Evolutionary conservation across 2,329 filamentous ascomycete species (phyloP).

Genomic region (Akanthomyces lecanii): DNA sequence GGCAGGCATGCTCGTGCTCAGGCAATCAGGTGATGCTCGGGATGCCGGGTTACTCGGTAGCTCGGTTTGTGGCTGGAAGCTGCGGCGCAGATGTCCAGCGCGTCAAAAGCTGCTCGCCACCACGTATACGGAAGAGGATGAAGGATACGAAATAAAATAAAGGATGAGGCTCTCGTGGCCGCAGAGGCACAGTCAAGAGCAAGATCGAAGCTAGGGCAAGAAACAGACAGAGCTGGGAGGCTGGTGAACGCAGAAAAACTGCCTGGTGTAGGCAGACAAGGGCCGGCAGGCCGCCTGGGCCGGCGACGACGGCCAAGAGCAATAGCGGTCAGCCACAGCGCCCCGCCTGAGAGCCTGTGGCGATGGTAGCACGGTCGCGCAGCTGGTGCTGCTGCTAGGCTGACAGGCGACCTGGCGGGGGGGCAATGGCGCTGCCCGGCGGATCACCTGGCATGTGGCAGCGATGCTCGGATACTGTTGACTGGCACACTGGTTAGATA

Average conservation of each 20-base stretch:
- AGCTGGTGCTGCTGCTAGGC: too few relatives aligned
- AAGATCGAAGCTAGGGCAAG: neutral
- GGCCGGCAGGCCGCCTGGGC: neutral
- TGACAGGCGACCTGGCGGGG: too few relatives aligned
- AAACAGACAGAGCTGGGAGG: neutral
- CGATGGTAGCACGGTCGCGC: neutral
- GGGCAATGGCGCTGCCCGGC: too few relatives aligned
- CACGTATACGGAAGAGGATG: neutral
- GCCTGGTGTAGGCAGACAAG: neutral
- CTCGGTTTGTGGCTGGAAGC: conserved; percentile 4
- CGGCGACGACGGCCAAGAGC: neutral
- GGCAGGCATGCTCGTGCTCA: conserved; percentile 8
- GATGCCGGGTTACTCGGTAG: neutral
- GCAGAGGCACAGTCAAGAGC: neutral
- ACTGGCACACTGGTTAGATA: too few relatives aligned
- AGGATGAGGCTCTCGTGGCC: neutral
- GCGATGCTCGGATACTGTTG: too few relatives aligned
- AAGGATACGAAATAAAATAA: neutral
- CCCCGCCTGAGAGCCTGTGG: neutral
- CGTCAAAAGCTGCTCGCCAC: neutral
- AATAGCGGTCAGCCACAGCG: neutral
- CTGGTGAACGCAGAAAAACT: neutral
- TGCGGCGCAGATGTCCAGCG: neutral
- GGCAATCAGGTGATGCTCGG: conserved; percentile 11
- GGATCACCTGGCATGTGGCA: too few relatives aligned